A percentile compares a stretch with the other conserved stretches of the same genome.
Evolutionary conservation across 192 early-diverging fungal species (phyloP).

Genomic region (Piromyces sp.): DNA sequence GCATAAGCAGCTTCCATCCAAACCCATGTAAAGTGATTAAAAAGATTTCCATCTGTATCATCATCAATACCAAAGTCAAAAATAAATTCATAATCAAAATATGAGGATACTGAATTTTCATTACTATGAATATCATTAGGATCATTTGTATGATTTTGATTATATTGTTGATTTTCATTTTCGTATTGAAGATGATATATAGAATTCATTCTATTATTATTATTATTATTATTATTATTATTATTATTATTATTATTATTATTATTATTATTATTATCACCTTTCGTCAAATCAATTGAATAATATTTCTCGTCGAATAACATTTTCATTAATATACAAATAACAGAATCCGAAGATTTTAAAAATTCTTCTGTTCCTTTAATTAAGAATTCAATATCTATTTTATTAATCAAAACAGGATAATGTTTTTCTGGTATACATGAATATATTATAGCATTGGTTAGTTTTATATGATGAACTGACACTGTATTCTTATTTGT

Average conservation of each 20-base stretch:
- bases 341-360: background rate
- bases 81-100: background rate
- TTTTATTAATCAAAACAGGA: background rate
- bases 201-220: background rate
- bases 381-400: background rate
- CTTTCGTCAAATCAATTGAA: background rate
- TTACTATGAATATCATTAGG: background rate
- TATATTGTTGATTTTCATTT: background rate
- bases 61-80: background rate
- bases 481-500: background rate
- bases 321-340: background rate
- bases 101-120: background rate
- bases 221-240: too few relatives aligned
- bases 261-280: too few relatives aligned
- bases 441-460: background rate
- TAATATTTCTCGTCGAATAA: background rate
- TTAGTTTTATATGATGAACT: background rate
- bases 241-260: too few relatives aligned
- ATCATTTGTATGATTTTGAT: too few relatives aligned
- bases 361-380: background rate
- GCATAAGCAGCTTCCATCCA: background rate
- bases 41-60: background rate
- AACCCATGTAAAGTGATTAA: background rate
- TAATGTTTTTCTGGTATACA: background rate
- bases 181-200: background rate